These are phyloP conservation scores for Pecoramyces ruminantium DNA, from an alignment of 192 early-diverging fungal species.

Conservation along the genomic window DNA sequence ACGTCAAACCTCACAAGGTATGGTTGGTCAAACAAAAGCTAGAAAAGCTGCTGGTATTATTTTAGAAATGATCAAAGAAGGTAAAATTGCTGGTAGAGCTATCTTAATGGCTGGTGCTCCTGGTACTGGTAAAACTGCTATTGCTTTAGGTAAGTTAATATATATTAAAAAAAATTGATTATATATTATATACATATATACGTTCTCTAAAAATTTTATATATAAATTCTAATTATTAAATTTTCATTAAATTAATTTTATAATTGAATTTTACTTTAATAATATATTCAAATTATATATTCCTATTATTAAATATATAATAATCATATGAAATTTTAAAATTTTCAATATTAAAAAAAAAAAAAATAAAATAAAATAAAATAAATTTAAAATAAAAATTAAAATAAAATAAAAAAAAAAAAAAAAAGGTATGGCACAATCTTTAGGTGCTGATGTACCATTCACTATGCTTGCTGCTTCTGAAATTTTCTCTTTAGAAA, in stretches of 20 bases:
- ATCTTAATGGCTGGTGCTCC: constrained; percentile 98
- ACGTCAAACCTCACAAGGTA: constrained; percentile 70
- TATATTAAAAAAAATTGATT: too few species aligned
- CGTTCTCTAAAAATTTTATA: too few species aligned
- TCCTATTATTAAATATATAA: too few species aligned
- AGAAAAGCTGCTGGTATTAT: constrained; percentile 93
- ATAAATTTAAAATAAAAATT: not conserved
- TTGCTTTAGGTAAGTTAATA: constrained; percentile 76
- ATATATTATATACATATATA: too few species aligned
- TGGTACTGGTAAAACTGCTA: constrained; percentile 96
- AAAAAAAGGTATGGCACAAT: constrained; percentile 64
- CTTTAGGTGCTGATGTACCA: constrained; percentile 83
- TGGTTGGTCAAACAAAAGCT: constrained; percentile 93
- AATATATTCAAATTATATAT: too few species aligned
- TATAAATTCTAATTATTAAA: too few species aligned
- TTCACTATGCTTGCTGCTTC: constrained; percentile 96
- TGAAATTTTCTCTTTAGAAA: constrained; percentile 96
- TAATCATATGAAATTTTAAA: too few species aligned
- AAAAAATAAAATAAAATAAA: not conserved
- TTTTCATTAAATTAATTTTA: too few species aligned
- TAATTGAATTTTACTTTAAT: too few species aligned
- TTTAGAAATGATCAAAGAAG: constrained; percentile 91
- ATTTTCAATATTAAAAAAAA: too few species aligned
- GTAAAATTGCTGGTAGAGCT: constrained; percentile 91
- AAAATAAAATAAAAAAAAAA: not conserved